Base-by-base conservation (phyloP, 2,329 filamentous ascomycete genomes). In the Ampelomyces quisqualis region DNA sequence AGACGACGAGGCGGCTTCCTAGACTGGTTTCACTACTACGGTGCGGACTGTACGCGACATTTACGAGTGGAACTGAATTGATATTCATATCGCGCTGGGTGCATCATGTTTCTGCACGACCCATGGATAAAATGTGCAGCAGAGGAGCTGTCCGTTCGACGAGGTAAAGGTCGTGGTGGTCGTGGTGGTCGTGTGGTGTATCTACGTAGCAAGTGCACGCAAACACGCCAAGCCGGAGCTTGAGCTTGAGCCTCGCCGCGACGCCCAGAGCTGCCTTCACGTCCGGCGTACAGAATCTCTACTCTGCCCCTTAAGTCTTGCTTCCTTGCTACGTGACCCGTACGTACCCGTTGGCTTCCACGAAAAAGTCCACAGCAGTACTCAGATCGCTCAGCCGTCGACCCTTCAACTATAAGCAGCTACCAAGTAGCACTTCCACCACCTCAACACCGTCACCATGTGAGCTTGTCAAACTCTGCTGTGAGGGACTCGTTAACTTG, bases 361-460 rank as follows among this genome's bases (percentile, higher is more conserved):
- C n/a, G n/a, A n/a, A n/a, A n/a, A n/a, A n/a, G n/a, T n/a, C n/a
- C n/a, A n/a, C n/a, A n/a, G n/a, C n/a, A n/a, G n/a, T n/a, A n/a
- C n/a, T n/a, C n/a, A n/a, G n/a, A n/a, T n/a, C n/a, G n/a, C n/a
- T n/a, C n/a, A n/a, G n/a, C n/a, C n/a, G n/a, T n/a, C n/a, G n/a
- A n/a, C n/a, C n/a, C n/a, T n/a, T 13, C 10, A 13, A 21, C 17
- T 30, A 15, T 22, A 30, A 15, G 2, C 34, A n/a, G n/a, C 29
- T 18, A 38, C 18, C 31, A 40, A 30, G 26, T 43, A 43, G 21
- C 38, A 24, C 34, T 45, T 38, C 28, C 38, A 47, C 38, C 31
- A 49, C 45, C 19, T 37, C 36, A 37, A 55, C 38, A 36, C 40
- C 36, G 42, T 52, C 61, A 64, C 49, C 49, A 67, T 67, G 64